Base-by-base conservation (phyloP, 106 monocot species). In the Phalaenopsis equestris region DNA sequence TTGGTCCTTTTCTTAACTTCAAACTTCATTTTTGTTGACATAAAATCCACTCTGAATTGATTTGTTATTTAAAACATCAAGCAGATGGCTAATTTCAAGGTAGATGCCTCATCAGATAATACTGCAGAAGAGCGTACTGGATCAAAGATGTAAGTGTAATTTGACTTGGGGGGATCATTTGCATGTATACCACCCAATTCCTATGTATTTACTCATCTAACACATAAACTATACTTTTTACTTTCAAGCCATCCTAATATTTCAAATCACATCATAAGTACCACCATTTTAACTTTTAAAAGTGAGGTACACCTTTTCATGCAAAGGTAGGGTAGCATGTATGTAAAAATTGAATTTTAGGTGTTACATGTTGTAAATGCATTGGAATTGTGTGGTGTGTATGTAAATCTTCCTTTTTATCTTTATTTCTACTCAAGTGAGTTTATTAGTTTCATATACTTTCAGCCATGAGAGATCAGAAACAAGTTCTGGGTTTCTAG, bases 21-120 rank as follows among this genome's bases (percentile, higher is more conserved):
- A 1, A 15, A 45, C 43, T 74, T 70, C 74, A 18, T 74, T 45
- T 39, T 21, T 6, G 0, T 42, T 15, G 42, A 73, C 41, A 17
- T 74, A 42, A 43, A 5, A 45, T 43, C 74, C 17, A 74, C 21
- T 42, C 39, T 74, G n/a, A 74, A 43, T 16, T 74, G 43, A 21
- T 45, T 5, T 45, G 19, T 16, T 30, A 36, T 74, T 42, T 74
- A 19, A 42, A 74, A 74, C 45, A 43, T 43, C 18, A 23, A 43
- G 45, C 11, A 74, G 74, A n/a, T 74, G 74, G 19, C 74, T 45
- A 72, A 72, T 72, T 19, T 74, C 74, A 74, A 74, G 43, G 41
- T 45, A 45, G 74, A 42, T 42, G 74, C 41, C 15, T 2, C 74
- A 12, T 42, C 21, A 19, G 74, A 74, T 42, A 43, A 39, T 12